Conservation (phyloP, 345 rosid genomes). For the Salix brachista region DNA sequence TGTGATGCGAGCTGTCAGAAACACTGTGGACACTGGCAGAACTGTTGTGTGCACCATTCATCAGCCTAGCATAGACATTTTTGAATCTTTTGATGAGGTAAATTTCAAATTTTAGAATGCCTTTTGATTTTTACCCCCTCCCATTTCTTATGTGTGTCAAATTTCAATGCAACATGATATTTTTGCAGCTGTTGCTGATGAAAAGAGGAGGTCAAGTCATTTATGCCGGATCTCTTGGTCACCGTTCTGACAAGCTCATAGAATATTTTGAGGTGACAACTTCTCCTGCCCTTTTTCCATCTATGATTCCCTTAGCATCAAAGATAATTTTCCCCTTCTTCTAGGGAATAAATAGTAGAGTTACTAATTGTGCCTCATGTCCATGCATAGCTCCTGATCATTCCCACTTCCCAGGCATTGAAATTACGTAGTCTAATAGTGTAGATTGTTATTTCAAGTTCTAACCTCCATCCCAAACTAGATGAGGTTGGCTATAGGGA, state of each 20-base stretch:
- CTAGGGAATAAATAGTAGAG: not conserved
- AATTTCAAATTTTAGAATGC: not conserved
- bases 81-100: constrained; percentile 92
- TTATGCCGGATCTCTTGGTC: constrained; percentile 76
- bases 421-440: not conserved
- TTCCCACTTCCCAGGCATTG: not conserved
- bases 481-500: not conserved
- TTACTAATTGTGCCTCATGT: not conserved
- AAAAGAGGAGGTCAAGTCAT: constrained; percentile 94
- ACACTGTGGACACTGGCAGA: constrained; percentile 94
- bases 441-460: too few species aligned
- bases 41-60: constrained; percentile 95
- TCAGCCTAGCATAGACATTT: constrained; percentile 91
- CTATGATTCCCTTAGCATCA: not conserved
- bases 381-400: not conserved
- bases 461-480: too few species aligned
- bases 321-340: not conserved
- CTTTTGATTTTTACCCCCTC: not conserved
- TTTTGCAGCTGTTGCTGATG: constrained; percentile 68
- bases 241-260: constrained; percentile 66
- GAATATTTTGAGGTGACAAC: constrained; percentile 76
- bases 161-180: not conserved
- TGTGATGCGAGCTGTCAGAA: constrained; percentile 92
- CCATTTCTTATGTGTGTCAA: not conserved
- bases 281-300: not conserved